phyloP scores from a whole-genome alignment of 2,329 filamentous ascomycete species.

The Trichoderma atroviride region DNA sequence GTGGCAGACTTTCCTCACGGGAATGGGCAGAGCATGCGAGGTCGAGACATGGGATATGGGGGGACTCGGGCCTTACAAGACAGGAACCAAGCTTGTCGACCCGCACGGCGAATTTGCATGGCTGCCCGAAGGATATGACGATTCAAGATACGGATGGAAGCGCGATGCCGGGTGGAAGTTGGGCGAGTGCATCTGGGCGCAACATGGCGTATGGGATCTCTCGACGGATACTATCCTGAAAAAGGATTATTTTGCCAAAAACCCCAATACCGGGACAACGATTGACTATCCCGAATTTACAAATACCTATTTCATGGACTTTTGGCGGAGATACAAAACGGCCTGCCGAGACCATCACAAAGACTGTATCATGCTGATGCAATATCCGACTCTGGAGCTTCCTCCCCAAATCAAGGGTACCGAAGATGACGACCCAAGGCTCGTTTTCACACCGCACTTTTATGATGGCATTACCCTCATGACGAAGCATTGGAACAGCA shows the following conservation, averaged over 20 bases:
- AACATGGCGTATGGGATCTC: slow-evolving; percentile 94
- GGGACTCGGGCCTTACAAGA: slow-evolving; percentile 87
- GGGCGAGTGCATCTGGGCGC: slow-evolving; percentile 95
- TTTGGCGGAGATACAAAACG: slow-evolving; percentile 76
- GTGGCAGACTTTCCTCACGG: slow-evolving; percentile 90
- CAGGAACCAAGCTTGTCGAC: slow-evolving; percentile 79
- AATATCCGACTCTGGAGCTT: slow-evolving; percentile 88
- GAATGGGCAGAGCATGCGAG: slow-evolving; percentile 88
- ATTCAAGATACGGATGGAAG: slow-evolving; percentile 86
- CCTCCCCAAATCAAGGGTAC: slow-evolving; percentile 88
- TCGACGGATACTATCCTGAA: slow-evolving; percentile 72
- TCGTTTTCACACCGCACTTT: slow-evolving; percentile 93
- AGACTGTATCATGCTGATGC: slow-evolving; percentile 83
- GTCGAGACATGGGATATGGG: slow-evolving; percentile 93
- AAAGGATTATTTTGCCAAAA: slow-evolving; percentile 85
- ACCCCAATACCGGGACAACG: slow-evolving; percentile 70
- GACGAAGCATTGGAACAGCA: slow-evolving; percentile 98
- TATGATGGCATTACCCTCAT: slow-evolving; percentile 96
- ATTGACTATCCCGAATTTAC: slow-evolving; percentile 86
- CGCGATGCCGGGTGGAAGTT: slow-evolving; percentile 86
- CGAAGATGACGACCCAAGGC: slow-evolving; percentile 80
- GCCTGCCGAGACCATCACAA: slow-evolving; percentile 76
- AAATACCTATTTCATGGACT: slow-evolving; percentile 87
- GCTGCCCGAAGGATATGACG: slow-evolving; percentile 81
- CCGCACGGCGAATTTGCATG: slow-evolving; percentile 84